These are phyloP conservation scores for Rhynchospora breviuscula DNA, from an alignment of 176 grass and related monocot species.

Conservation along the genomic window DNA sequence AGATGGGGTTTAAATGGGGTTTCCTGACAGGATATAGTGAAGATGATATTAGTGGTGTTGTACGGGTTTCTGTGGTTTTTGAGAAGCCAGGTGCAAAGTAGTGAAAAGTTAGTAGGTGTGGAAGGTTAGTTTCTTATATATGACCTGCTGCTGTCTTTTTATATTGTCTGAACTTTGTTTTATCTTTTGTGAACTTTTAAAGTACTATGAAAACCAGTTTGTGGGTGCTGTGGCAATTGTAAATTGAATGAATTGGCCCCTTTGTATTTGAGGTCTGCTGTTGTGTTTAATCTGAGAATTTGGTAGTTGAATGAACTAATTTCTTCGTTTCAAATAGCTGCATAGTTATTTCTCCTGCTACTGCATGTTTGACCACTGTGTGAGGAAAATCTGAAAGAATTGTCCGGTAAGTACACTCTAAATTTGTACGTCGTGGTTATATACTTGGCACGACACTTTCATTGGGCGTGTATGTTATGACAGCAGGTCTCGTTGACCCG, in stretches of 20 bases:
- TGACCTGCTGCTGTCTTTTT: slow-evolving; percentile 20
- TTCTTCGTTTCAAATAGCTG: neutral
- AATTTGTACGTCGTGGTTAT: too few relatives aligned
- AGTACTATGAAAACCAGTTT: slow-evolving; percentile 9
- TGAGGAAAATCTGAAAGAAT: too few relatives aligned
- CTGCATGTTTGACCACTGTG: too few relatives aligned
- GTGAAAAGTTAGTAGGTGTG: slow-evolving; percentile 14
- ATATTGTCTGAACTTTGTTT: slow-evolving; percentile 15
- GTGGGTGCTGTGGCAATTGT: slow-evolving; percentile 15
- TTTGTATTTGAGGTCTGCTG: neutral
- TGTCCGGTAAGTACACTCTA: too few relatives aligned
- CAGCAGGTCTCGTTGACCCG: too few relatives aligned
- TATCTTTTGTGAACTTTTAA: slow-evolving; percentile 20
- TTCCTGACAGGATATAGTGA: slow-evolving; percentile 23
- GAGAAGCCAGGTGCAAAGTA: slow-evolving; percentile 24
- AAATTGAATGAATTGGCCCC: slow-evolving; percentile 1
- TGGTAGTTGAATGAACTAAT: neutral
- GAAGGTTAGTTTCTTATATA: slow-evolving; percentile 26
- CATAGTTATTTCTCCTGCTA: neutral
- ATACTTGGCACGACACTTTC: too few relatives aligned
- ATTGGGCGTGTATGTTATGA: too few relatives aligned
- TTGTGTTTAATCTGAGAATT: neutral
- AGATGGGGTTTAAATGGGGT: slow-evolving; percentile 19
- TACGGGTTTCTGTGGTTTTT: slow-evolving; percentile 33
- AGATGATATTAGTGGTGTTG: slow-evolving; percentile 8